These are phyloP conservation scores for Irpex sp. DNA, from an alignment of 1,284 basidiomycete species.

Conservation along the genomic window DNA sequence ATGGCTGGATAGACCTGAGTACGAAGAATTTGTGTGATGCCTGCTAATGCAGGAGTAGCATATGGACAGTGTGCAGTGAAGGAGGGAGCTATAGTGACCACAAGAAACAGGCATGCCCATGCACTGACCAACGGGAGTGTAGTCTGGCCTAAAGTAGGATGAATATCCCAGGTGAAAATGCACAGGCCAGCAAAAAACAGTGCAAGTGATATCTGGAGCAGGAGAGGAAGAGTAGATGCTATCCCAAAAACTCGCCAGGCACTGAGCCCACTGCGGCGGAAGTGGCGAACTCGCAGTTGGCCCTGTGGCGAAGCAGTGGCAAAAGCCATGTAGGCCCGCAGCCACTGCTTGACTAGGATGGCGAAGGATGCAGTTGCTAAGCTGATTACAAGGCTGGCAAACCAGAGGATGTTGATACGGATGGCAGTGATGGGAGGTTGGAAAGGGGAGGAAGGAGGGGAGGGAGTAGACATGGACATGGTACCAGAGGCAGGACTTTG, in stretches of 20 bases:
- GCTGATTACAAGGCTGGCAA: constrained; percentile 12
- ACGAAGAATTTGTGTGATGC: background rate
- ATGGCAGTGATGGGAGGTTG: background rate
- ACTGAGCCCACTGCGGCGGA: constrained; percentile 1
- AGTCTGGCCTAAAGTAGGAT: background rate
- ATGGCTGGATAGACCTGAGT: too few relatives aligned
- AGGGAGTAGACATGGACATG: background rate
- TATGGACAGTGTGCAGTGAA: constrained; percentile 1
- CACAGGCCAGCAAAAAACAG: constrained; percentile 15
- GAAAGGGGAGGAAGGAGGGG: background rate
- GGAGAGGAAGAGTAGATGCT: constrained; percentile 10
- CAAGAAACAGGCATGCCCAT: background rate
- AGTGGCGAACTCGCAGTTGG: constrained; percentile 2
- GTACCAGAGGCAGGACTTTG: background rate
- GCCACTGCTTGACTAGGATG: constrained; percentile 15
- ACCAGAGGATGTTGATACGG: constrained; percentile 11
- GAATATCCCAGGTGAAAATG: constrained; percentile 7
- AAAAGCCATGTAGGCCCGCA: background rate
- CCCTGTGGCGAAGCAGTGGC: background rate
- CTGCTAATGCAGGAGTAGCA: background rate
- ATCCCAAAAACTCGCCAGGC: constrained; percentile 10
- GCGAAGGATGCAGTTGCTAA: constrained; percentile 12
- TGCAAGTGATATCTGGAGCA: constrained; percentile 10
- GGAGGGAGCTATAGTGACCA: background rate
- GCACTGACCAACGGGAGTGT: background rate